Base-by-base conservation (phyloP, 257 asterid genomes). In the Fraxinus excelsior region DNA sequence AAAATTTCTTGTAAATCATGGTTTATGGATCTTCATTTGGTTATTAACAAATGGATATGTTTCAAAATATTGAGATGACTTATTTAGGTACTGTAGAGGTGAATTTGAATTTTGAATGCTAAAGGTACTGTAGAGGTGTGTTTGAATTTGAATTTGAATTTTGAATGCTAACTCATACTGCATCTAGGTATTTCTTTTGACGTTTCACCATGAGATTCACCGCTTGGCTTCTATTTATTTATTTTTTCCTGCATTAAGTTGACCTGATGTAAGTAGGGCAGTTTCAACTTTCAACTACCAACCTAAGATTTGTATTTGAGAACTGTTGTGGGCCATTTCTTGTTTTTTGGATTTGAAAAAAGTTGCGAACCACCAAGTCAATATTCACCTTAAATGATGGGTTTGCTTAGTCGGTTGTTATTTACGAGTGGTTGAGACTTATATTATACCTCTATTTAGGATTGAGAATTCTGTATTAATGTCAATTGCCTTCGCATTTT, bases 11-110 rank as follows among this genome's bases (percentile, higher is more conserved):
- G 56, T 66, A 51, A 64, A 69, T 14, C 58, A 74, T 69, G 58
- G 60, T 75, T 67, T 44, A 79, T 79, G 38, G 40, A 72, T 51
- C 67, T 29, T 28, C 40, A 35, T 35, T 46, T 66, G 21, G 76
- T n/a, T 60, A 21, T 23, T 23, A 8, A 56, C 28, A 8, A n/a
- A 7, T 56, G 44, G 44, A 7, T 7, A 26, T 29, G 11, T 19
- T 67, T 70, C 25, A 32, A 75, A 70, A 74, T 60, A 56, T 62
- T 80, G 8, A 32, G 58, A 19, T 72, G 37, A 71, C 51, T 26
- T 76, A 66, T 25, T 38, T 42, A 13, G 49, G 58, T 49, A 65
- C 9, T 37, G 23, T 37, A 60, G 21, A 74, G 18, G 29, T 79
- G 66, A 38, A 51, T 12, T 37, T 35, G 38, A 29, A 49, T n/a